Conservation (phyloP, 208 protist genomes). For the Wallacemonas sp. region DNA sequence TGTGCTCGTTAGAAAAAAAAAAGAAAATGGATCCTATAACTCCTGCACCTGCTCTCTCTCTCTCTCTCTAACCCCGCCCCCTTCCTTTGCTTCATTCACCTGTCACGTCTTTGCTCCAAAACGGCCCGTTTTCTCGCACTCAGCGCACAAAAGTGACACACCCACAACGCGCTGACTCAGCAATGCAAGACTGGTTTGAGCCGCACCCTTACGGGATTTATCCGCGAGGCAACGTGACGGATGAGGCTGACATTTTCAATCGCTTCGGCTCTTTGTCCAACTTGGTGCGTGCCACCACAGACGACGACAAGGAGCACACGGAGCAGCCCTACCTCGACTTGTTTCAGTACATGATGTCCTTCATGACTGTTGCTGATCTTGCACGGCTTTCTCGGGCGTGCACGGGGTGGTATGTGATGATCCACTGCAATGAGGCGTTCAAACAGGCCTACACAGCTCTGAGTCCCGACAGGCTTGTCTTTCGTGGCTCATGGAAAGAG, state of each 20-base stretch:
- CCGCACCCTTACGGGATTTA: conserved; percentile 82
- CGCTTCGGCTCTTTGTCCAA: conserved; percentile 73
- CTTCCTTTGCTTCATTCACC: too few species aligned
- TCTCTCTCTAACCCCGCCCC: too few species aligned
- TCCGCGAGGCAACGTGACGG: conserved; percentile 70
- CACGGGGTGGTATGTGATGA: conserved; percentile 81
- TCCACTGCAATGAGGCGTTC: conserved; percentile 81
- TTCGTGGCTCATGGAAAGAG: conserved; percentile 74
- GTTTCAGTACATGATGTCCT: conserved; percentile 65
- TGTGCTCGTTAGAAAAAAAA: too few species aligned
- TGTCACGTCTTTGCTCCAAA: too few species aligned
- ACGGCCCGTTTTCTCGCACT: background rate
- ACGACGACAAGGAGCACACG: conserved; percentile 50
- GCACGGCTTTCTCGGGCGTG: conserved; percentile 70
- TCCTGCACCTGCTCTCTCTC: too few species aligned
- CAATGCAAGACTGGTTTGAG: conserved; percentile 74
- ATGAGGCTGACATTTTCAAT: conserved; percentile 39
- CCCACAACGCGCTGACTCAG: background rate
- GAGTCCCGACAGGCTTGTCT: conserved; percentile 56
- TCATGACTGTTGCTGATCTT: conserved; percentile 57
- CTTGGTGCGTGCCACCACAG: conserved; percentile 45
- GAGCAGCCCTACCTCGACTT: conserved; percentile 77
- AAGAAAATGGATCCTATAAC: too few species aligned
- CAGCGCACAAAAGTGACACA: background rate
- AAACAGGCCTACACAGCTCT: conserved; percentile 70